A percentile compares a stretch with the other conserved stretches of the same genome.
Conservation (phyloP, 192 early-diverging fungal species). For the Coemansia sp. region DNA sequence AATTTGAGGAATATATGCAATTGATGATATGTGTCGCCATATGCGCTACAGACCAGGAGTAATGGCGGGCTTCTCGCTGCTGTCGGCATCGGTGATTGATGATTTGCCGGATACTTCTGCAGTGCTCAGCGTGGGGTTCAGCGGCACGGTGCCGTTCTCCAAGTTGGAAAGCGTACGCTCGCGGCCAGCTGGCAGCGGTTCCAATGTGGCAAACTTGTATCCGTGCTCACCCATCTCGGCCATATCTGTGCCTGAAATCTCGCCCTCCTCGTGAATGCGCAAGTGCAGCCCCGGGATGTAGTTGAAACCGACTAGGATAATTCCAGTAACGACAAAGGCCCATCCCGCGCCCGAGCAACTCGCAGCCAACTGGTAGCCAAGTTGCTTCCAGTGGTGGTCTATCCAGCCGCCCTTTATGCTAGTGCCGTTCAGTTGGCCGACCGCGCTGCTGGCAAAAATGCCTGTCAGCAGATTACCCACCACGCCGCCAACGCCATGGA, state of each 20-base stretch:
- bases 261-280: slow-evolving; percentile 71
- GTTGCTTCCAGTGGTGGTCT: slow-evolving; percentile 76
- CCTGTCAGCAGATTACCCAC: slow-evolving; percentile 82
- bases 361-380: slow-evolving; percentile 72
- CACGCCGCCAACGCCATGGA: slow-evolving; percentile 81
- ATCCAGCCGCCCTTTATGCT: slow-evolving; percentile 70
- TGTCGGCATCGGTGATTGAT: slow-evolving; percentile 8
- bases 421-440: slow-evolving; percentile 64
- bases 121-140: not conserved
- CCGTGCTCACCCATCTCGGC: slow-evolving; percentile 81
- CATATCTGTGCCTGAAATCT: slow-evolving; percentile 70
- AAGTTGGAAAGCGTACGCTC: slow-evolving; percentile 15
- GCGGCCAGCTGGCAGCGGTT: slow-evolving; percentile 6
- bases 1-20: not conserved
- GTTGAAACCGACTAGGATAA: slow-evolving; percentile 70
- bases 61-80: slow-evolving; percentile 17
- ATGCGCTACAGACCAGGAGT: not conserved
- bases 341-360: slow-evolving; percentile 66
- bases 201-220: slow-evolving; percentile 46
- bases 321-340: slow-evolving; percentile 71
- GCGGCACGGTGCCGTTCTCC: slow-evolving; percentile 14
- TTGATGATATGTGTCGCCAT: not conserved
- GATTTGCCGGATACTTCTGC: slow-evolving; percentile 7
- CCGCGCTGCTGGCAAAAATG: slow-evolving; percentile 71
- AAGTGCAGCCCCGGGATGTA: slow-evolving; percentile 68